A percentile compares a stretch with the other conserved stretches of the same genome.
These are phyloP conservation scores for Cercophora sp. DNA, from an alignment of 495 filamentous ascomycete species.

Conservation along the genomic window DNA sequence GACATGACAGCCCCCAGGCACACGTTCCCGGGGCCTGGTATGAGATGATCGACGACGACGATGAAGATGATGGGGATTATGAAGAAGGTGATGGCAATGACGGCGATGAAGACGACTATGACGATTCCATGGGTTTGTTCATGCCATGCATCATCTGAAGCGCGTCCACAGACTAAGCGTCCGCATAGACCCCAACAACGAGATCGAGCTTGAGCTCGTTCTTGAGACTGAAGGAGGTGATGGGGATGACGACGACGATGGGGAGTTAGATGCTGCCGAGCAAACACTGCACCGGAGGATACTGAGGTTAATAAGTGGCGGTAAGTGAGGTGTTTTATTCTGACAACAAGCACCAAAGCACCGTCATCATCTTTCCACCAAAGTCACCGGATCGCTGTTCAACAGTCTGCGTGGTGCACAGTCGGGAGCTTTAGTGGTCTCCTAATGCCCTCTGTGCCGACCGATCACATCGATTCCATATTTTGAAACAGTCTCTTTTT, in stretches of 20 bases:
- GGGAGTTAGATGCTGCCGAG: background rate
- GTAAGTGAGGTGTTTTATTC: too few relatives aligned
- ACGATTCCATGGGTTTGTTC: constrained; percentile 41
- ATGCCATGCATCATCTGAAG: too few relatives aligned
- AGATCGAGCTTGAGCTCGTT: constrained; percentile 30
- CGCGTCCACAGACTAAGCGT: too few relatives aligned
- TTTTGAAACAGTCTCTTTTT: too few relatives aligned
- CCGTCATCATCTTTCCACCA: too few relatives aligned
- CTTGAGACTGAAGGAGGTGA: constrained; percentile 17
- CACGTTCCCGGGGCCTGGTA: constrained; percentile 9
- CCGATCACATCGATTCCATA: too few relatives aligned
- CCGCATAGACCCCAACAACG: constrained; percentile 23
- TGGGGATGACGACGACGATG: constrained; percentile 2
- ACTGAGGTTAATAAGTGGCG: constrained; percentile 28
- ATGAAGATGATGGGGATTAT: constrained; percentile 3
- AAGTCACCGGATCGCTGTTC: too few relatives aligned
- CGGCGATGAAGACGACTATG: constrained; percentile 25
- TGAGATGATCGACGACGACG: constrained; percentile 2
- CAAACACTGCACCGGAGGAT: constrained; percentile 25
- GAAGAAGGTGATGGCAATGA: constrained; percentile 32
- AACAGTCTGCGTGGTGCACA: too few relatives aligned
- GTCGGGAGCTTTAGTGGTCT: too few relatives aligned
- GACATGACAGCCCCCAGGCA: constrained; percentile 8
- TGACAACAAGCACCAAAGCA: too few relatives aligned
- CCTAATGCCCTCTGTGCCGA: too few relatives aligned